Evolutionary conservation across 106 monocot genomes (phyloP), one percentile per base, ranked within the genome.

Genomic region (Apostasia ramifera): DNA sequence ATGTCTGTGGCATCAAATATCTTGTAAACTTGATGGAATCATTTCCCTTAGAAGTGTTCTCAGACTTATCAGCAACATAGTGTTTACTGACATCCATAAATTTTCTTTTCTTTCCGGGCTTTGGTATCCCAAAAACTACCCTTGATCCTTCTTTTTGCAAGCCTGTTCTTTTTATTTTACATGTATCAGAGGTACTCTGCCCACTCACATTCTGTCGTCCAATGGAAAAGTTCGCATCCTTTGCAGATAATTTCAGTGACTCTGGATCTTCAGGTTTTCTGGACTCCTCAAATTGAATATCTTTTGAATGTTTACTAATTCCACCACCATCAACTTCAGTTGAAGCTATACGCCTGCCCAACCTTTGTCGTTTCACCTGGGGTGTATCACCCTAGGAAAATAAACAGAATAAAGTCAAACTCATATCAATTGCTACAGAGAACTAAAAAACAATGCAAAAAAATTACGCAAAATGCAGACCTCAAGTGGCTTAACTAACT

Each of bases 81-180:
- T 98, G 92, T 66, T 98, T 89, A 81, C 97, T 98, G 53, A 98
- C 89, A 55, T 92, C 91, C 92, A 98, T 98, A 83, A 89, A 98
- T 64, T 98, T 98, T 48, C 86, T 88, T 71, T 84, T 95, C 74
- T 92, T 95, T 71, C 95, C 95, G 57, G 91, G 95, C 65, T 79
- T 95, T 11, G 95, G 95, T 74, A 95, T 76, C 71, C 95, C 95
- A 82, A 88, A 88, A 15, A 92, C 82, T 38, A 95, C 91, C 69
- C 71, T 76, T 55, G 95, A 89, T 13, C 91, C 83, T 69, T 82
- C 88, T 73, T 91, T 91, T 44, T 85, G 89, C 14, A 82, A 65
- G 38, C 92, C 89, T 59, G 82, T 80, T 37, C 78, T 71, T 75
- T 72, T 86, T 15, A 73, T 47, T 73, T 70, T 82, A 47, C 66